Evolutionary conservation across 768 basidiomycete genomes (phyloP).

Genomic region (Naganishia friedmannii): DNA sequence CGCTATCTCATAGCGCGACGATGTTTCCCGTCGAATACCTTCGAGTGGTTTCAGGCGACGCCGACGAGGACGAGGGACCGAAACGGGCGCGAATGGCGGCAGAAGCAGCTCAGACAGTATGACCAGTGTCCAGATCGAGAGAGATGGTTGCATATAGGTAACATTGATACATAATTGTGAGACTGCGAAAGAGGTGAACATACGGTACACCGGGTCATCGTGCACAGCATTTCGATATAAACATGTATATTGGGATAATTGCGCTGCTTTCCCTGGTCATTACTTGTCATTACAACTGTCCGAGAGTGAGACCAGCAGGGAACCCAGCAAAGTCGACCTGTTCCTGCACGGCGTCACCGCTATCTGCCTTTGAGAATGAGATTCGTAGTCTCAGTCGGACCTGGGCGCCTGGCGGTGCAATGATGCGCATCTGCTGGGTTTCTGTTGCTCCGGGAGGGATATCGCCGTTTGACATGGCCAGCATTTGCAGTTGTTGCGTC

Average conservation of each 20-base stretch:
- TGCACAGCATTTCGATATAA: no score
- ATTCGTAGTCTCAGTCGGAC: constrained; percentile 82
- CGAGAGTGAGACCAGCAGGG: constrained; percentile 57
- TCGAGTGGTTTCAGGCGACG: constrained; percentile 13
- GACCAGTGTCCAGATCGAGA: background rate
- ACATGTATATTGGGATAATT: no score
- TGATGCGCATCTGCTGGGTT: constrained; percentile 91
- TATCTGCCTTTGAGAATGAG: constrained; percentile 61
- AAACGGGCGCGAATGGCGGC: background rate
- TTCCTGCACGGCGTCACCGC: constrained; percentile 72
- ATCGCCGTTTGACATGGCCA: constrained; percentile 86
- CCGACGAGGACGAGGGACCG: constrained; percentile 16
- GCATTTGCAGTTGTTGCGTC: constrained; percentile 97
- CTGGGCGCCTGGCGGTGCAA: constrained; percentile 76
- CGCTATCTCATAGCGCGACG: no score
- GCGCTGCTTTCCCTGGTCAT: no score
- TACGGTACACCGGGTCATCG: no score
- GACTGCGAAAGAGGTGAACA: no score
- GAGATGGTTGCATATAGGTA: background rate
- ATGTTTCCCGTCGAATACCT: constrained; percentile 35
- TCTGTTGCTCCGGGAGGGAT: constrained; percentile 75
- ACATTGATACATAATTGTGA: no score
- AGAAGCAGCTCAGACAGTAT: background rate
- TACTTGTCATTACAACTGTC: background rate
- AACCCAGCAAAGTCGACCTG: constrained; percentile 93